Conservation (phyloP, 2,329 filamentous ascomycete genomes). For the Harringtonia lauricola region DNA sequence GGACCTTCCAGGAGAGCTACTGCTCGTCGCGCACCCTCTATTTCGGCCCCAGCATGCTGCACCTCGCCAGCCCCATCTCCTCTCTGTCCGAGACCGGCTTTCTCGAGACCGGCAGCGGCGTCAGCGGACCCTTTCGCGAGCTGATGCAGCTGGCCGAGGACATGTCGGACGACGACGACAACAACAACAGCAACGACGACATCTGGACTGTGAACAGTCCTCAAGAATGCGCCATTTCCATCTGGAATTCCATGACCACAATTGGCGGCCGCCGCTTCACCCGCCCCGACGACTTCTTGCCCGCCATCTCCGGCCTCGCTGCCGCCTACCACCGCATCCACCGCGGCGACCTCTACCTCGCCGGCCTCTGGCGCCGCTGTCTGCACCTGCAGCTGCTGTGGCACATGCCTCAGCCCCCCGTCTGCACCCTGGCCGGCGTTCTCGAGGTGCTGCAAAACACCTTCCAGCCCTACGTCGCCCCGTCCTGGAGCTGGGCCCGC, state of each 20-base stretch:
- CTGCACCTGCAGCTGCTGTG: not conserved
- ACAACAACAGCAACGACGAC: no score
- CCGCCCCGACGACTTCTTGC: not conserved
- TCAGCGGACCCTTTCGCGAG: no score
- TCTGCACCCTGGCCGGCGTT: not conserved
- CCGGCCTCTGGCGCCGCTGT: not conserved
- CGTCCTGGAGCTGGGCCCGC: conserved; percentile 1
- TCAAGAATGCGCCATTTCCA: not conserved
- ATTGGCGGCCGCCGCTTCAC: not conserved
- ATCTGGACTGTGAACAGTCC: no score
- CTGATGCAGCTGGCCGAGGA: no score
- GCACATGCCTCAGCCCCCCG: not conserved
- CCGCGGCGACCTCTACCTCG: not conserved
- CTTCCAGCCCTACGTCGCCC: not conserved
- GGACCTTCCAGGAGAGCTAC: conserved; percentile 2
- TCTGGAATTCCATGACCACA: not conserved
- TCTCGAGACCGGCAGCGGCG: not conserved
- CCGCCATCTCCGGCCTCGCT: not conserved
- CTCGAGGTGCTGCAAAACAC: not conserved
- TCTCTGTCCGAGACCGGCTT: not conserved
- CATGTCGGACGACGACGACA: not conserved
- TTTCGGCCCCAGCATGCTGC: not conserved
- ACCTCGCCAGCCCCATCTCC: not conserved
- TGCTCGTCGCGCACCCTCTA: not conserved
- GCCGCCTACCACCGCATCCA: not conserved